A percentile compares a stretch with the other conserved stretches of the same genome.
These are phyloP conservation scores for Xanthoparmelia taractica DNA, from an alignment of 495 filamentous ascomycete species.

Conservation along the genomic window DNA sequence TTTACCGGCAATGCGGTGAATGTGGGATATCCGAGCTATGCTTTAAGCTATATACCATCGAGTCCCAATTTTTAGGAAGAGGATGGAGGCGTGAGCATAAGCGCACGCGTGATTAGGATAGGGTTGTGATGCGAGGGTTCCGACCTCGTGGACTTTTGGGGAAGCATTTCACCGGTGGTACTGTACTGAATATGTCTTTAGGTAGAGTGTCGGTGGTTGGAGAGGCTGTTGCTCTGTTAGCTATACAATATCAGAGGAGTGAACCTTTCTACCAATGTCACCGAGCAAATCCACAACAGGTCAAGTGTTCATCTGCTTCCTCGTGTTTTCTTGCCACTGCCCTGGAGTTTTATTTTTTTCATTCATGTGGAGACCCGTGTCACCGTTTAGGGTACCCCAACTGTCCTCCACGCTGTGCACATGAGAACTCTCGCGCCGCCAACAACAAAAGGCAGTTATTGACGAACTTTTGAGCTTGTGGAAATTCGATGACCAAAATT, in stretches of 20 bases:
- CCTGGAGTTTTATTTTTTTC: not conserved
- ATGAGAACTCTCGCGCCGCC: too few relatives aligned
- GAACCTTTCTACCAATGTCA: not conserved
- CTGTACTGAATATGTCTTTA: not conserved
- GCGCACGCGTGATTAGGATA: not conserved
- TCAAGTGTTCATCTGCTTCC: not conserved
- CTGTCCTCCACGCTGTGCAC: too few relatives aligned
- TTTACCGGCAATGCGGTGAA: not conserved
- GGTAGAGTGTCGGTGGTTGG: not conserved
- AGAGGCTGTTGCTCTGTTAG: not conserved
- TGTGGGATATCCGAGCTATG: conserved; percentile 7
- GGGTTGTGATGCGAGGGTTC: not conserved
- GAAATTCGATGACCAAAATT: conserved; percentile 91
- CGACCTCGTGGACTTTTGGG: not conserved
- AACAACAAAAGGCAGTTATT: conserved; percentile 81
- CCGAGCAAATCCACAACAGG: not conserved
- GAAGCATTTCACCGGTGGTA: not conserved
- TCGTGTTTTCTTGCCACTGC: not conserved
- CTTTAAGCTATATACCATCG: not conserved
- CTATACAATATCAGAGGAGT: not conserved
- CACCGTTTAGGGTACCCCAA: too few relatives aligned
- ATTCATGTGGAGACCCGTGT: not conserved
- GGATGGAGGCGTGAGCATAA: not conserved
- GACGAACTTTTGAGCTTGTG: conserved; percentile 72
- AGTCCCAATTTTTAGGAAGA: not conserved